Evolutionary conservation across 371 early-diverging fungal genomes (phyloP).

Genomic region (Mortierella sp.): DNA sequence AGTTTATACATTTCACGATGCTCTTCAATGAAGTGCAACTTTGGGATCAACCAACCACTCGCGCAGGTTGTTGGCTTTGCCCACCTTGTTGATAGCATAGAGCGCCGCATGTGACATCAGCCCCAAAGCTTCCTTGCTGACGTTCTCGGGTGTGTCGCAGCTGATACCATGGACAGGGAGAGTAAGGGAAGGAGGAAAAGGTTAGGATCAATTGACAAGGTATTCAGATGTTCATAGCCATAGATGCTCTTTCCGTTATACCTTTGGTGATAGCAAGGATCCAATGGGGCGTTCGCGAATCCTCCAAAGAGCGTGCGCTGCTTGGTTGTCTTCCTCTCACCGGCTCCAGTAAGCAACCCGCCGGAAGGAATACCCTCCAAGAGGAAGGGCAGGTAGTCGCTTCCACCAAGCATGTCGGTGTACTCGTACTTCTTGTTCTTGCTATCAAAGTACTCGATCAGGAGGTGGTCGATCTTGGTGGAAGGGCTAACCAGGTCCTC

Average conservation of each 20-base stretch:
- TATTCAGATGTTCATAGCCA: no score
- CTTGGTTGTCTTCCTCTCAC: slow-evolving; percentile 67
- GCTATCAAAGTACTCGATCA: slow-evolving; percentile 66
- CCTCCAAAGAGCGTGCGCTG: slow-evolving; percentile 73
- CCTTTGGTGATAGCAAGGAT: slow-evolving; percentile 73
- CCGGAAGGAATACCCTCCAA: slow-evolving; percentile 56
- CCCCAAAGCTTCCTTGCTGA: slow-evolving; percentile 40
- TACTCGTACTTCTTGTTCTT: slow-evolving; percentile 39
- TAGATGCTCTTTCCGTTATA: background rate
- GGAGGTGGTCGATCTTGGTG: slow-evolving; percentile 63
- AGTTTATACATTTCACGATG: no score
- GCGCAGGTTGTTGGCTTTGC: slow-evolving; percentile 34
- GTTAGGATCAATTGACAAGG: no score
- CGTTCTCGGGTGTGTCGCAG: slow-evolving; percentile 53
- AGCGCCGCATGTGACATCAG: slow-evolving; percentile 51
- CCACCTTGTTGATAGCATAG: slow-evolving; percentile 39
- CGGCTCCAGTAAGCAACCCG: slow-evolving; percentile 76
- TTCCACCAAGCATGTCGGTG: slow-evolving; percentile 47
- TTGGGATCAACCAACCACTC: slow-evolving; percentile 24
- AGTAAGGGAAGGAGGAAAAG: no score
- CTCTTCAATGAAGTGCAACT: background rate
- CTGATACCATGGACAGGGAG: no score
- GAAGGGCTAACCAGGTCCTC: slow-evolving; percentile 54
- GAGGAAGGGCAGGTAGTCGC: slow-evolving; percentile 55
- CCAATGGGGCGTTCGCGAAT: slow-evolving; percentile 70